Conservation (phyloP, 768 basidiomycete species). For the Russula abietina region DNA sequence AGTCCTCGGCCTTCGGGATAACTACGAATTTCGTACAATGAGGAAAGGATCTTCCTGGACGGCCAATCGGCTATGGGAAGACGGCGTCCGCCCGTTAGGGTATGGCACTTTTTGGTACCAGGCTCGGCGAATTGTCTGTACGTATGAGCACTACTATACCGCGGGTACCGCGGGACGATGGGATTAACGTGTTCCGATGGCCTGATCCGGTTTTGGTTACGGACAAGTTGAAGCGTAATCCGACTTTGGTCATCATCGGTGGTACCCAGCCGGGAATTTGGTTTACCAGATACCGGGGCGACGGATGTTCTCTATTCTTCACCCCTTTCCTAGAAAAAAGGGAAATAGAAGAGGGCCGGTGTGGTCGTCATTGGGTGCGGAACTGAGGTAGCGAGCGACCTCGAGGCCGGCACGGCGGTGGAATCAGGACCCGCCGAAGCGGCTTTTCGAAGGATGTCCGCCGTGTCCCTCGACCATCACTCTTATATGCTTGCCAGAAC, state of each 20-base stretch:
- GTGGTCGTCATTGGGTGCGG: background rate
- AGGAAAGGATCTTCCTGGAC: background rate
- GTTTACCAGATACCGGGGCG: conserved; percentile 4
- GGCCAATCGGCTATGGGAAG: background rate
- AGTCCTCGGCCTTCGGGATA: background rate
- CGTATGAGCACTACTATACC: background rate
- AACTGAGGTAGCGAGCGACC: conserved; percentile 1
- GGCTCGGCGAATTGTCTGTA: too few species aligned
- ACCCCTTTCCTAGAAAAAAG: background rate
- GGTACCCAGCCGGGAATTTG: background rate
- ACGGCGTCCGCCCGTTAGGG: background rate
- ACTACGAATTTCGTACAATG: background rate
- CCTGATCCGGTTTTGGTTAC: background rate
- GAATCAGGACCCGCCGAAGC: conserved; percentile 18
- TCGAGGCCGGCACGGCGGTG: conserved; percentile 19
- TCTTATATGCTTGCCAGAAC: conserved; percentile 25
- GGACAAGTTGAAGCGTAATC: background rate
- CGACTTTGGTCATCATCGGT: background rate
- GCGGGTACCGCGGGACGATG: background rate
- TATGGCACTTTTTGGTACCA: background rate
- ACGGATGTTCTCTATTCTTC: background rate
- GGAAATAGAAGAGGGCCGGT: background rate
- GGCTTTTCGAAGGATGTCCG: conserved; percentile 17
- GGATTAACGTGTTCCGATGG: too few species aligned
- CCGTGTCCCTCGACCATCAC: conserved; percentile 2